phyloP scores from a whole-genome alignment of 495 filamentous ascomycete species.

The Penicillium alfredii region DNA sequence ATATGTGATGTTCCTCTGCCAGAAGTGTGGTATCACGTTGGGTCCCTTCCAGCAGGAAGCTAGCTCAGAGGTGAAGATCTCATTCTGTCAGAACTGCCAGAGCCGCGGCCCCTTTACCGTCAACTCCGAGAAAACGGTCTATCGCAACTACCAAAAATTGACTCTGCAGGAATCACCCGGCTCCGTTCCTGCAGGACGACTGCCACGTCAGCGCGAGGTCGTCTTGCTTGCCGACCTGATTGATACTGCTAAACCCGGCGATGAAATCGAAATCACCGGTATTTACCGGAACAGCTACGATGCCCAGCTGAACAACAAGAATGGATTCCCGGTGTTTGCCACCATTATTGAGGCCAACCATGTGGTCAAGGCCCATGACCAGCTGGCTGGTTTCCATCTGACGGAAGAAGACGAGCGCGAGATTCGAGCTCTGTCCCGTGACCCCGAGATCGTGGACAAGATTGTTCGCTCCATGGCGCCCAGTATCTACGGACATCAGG shows the following conservation, averaged over 20 bases:
- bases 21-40: constrained; percentile 84
- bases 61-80: constrained; percentile 90
- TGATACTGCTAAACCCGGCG: constrained; percentile 92
- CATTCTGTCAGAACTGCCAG: constrained; percentile 96
- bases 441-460: constrained; percentile 91
- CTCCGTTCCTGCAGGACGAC: constrained; percentile 91
- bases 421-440: constrained; percentile 79
- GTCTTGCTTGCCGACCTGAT: constrained; percentile 97
- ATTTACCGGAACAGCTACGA: constrained; percentile 99
- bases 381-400: constrained; percentile 93
- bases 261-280: constrained; percentile 95
- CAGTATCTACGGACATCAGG: constrained; percentile 92
- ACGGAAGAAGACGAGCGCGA: constrained; percentile 93
- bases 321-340: constrained; percentile 97
- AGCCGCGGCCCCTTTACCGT: constrained; percentile 92
- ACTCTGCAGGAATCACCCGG: constrained; percentile 97
- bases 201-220: constrained; percentile 91
- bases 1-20: constrained; percentile 95
- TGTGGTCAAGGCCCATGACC: constrained; percentile 93
- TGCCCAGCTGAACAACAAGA: constrained; percentile 95
- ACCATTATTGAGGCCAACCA: constrained; percentile 98
- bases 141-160: constrained; percentile 97
- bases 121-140: constrained; percentile 98
- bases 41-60: constrained; percentile 98
- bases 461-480: constrained; percentile 92